Percentiles rank a stretch among this genome's conserved stretches.
Conservation (phyloP, 768 basidiomycete species). For the Chiua virens region DNA sequence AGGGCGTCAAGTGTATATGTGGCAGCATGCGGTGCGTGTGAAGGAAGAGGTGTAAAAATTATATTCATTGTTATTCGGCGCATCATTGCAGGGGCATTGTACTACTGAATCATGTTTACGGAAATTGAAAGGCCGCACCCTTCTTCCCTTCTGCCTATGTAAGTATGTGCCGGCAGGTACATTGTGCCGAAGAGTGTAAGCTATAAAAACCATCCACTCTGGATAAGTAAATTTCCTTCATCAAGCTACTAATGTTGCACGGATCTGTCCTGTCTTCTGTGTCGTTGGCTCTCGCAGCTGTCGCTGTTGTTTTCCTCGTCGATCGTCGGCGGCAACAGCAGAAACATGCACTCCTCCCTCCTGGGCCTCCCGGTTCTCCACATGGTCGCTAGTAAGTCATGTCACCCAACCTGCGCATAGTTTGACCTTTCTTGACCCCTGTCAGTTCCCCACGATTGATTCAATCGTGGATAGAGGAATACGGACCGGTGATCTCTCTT, state of each 20-base stretch:
- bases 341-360: slow-evolving; percentile 17
- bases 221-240: too few relatives aligned
- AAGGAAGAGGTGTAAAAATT: too few relatives aligned
- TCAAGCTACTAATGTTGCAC: neutral
- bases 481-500: slow-evolving; percentile 27
- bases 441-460: slow-evolving; percentile 18
- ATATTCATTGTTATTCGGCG: too few relatives aligned
- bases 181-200: too few relatives aligned
- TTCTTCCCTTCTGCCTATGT: too few relatives aligned
- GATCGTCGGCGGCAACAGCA: neutral
- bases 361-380: slow-evolving; percentile 20
- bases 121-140: too few relatives aligned
- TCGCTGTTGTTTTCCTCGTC: slow-evolving; percentile 5
- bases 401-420: neutral
- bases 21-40: too few relatives aligned
- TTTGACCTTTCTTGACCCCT: neutral
- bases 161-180: too few relatives aligned
- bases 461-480: slow-evolving; percentile 26
- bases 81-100: too few relatives aligned
- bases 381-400: slow-evolving; percentile 20
- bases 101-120: too few relatives aligned
- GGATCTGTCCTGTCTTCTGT: neutral
- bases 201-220: too few relatives aligned
- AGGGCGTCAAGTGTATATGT: too few relatives aligned
- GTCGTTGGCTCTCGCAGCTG: neutral